A percentile compares a stretch with the other conserved stretches of the same genome.
Conservation (phyloP, 208 protist species). For the Trypanosoma brucei region DNA sequence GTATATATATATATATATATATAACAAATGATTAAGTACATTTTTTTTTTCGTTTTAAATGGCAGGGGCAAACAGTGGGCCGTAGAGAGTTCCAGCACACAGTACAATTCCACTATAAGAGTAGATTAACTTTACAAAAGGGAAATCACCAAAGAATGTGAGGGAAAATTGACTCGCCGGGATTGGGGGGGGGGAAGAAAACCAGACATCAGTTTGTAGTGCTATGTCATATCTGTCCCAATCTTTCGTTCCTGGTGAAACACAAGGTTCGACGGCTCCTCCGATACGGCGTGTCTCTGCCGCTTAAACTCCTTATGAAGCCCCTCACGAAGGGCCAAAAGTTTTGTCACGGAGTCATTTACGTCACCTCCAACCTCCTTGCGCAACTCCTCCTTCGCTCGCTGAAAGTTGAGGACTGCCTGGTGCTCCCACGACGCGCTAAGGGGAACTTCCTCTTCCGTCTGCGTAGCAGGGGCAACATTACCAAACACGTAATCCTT, state of each 20-base stretch:
- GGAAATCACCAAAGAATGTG: too few relatives aligned
- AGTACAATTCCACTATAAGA: too few relatives aligned
- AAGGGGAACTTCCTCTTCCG: constrained; percentile 40
- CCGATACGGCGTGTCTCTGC: constrained; percentile 17
- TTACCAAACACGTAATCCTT: constrained; percentile 85
- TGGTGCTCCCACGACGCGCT: constrained; percentile 53
- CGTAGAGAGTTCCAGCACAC: too few relatives aligned
- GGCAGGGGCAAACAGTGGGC: too few relatives aligned
- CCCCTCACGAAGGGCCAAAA: constrained; percentile 48
- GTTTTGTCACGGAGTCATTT: constrained; percentile 59
- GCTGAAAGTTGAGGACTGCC: constrained; percentile 48
- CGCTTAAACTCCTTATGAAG: constrained; percentile 31
- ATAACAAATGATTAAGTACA: too few relatives aligned
- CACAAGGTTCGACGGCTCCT: constrained; percentile 53
- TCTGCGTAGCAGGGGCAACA: constrained; percentile 25
- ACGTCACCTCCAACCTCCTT: constrained; percentile 58
- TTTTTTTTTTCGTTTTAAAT: too few relatives aligned
- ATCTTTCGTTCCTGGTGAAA: constrained; percentile 42
- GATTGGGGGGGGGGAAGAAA: too few relatives aligned
- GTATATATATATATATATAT: too few relatives aligned
- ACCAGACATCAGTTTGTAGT: neutral
- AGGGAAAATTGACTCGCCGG: too few relatives aligned
- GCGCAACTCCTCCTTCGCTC: constrained; percentile 67
- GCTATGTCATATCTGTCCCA: constrained; percentile 33
- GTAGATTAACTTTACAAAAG: too few relatives aligned